phyloP scores from a whole-genome alignment of 2,329 filamentous ascomycete species.

The Neoascochyta sp. region DNA sequence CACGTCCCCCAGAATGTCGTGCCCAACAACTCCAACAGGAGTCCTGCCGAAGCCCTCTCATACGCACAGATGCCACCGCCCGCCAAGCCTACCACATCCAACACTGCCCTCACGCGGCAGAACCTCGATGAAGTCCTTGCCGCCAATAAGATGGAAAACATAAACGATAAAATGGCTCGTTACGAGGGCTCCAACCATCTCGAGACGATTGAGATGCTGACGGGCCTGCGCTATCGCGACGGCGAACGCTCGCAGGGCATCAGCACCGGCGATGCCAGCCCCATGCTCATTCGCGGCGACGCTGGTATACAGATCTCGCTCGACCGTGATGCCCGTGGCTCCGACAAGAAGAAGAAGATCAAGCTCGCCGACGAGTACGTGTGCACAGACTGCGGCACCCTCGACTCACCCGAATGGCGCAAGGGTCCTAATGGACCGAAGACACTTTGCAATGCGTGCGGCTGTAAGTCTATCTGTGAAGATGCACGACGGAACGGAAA shows the following conservation, averaged over 20 bases:
- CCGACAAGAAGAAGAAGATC: slow-evolving; percentile 81
- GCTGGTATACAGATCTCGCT: slow-evolving; percentile 79
- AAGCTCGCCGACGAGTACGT: slow-evolving; percentile 85
- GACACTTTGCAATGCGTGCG: slow-evolving; percentile 93
- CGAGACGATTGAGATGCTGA: slow-evolving; percentile 90
- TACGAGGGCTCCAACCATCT: slow-evolving; percentile 71
- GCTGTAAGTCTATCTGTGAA: slow-evolving; percentile 57
- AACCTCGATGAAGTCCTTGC: slow-evolving; percentile 71
- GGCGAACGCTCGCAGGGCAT: slow-evolving; percentile 86
- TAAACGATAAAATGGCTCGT: slow-evolving; percentile 79
- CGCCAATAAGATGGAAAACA: slow-evolving; percentile 66
- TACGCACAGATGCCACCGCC: slow-evolving; percentile 62
- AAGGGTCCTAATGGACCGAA: slow-evolving; percentile 92
- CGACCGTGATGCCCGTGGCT: slow-evolving; percentile 66
- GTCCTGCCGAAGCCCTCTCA: slow-evolving; percentile 33
- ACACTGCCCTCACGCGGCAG: slow-evolving; percentile 69
- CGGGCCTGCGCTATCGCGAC: slow-evolving; percentile 79
- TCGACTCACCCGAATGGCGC: slow-evolving; percentile 93
- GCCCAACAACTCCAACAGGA: slow-evolving; percentile 38
- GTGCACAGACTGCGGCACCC: slow-evolving; percentile 90
- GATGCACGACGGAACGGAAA: no score
- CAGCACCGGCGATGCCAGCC: slow-evolving; percentile 78
- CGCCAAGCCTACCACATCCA: slow-evolving; percentile 59
- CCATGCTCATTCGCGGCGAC: slow-evolving; percentile 78
- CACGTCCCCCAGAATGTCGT: slow-evolving; percentile 45